These are phyloP conservation scores for Beauveria sp. DNA, from an alignment of 2,329 filamentous ascomycete species.

Conservation along the genomic window DNA sequence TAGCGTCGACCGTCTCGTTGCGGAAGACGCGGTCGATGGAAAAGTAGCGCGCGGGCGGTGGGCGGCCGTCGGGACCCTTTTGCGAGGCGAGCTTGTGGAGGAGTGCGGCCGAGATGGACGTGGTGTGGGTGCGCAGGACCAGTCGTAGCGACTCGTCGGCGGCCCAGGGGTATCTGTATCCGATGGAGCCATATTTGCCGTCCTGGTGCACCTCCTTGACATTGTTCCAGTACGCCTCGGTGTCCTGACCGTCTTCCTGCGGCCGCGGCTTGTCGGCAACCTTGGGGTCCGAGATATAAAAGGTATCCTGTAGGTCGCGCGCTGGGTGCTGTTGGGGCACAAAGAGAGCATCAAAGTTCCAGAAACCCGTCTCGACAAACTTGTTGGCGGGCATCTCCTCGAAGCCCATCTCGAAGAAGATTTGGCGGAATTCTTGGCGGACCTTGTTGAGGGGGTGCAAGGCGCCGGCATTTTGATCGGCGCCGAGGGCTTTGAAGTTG, in stretches of 20 bases:
- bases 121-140: slow-evolving; percentile 93
- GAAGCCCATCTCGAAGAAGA: slow-evolving; percentile 99
- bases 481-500: slow-evolving; percentile 66
- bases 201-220: slow-evolving; percentile 80
- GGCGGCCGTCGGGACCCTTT: slow-evolving; percentile 62
- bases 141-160: slow-evolving; percentile 78
- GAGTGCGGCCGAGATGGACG: slow-evolving; percentile 82
- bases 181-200: slow-evolving; percentile 89
- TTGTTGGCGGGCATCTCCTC: slow-evolving; percentile 94
- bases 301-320: slow-evolving; percentile 94
- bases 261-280: slow-evolving; percentile 61
- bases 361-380: slow-evolving; percentile 95
- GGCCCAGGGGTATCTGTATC: slow-evolving; percentile 92
- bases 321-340: slow-evolving; percentile 97
- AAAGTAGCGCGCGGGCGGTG: slow-evolving; percentile 80
- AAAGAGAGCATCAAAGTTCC: slow-evolving; percentile 94
- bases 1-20: slow-evolving; percentile 95
- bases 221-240: slow-evolving; percentile 81
- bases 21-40: slow-evolving; percentile 97
- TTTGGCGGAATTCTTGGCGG: slow-evolving; percentile 87
- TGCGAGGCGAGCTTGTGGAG: slow-evolving; percentile 80
- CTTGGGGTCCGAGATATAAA: slow-evolving; percentile 90
- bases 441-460: slow-evolving; percentile 82
- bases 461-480: slow-evolving; percentile 53
- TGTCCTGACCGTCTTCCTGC: slow-evolving; percentile 53